Conservation (phyloP, 768 basidiomycete genomes). For the Leccinellum rugosiceps region DNA sequence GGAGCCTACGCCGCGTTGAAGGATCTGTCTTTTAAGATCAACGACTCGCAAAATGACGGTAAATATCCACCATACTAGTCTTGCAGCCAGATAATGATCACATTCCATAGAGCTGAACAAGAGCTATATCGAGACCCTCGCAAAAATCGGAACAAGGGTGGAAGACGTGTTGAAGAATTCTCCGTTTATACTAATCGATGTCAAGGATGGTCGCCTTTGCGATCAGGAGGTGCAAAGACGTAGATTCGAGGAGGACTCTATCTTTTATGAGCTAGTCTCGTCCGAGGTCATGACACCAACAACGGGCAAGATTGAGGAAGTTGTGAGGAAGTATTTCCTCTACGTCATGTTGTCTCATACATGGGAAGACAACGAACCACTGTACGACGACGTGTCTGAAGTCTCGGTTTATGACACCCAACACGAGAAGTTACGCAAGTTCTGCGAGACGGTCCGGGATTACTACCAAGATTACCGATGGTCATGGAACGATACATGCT, state of each 20-base stretch:
- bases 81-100: neutral
- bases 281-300: neutral
- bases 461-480: constrained; percentile 2
- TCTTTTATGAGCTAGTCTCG: constrained; percentile 4
- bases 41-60: neutral
- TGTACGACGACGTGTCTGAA: constrained; percentile 2
- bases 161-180: neutral
- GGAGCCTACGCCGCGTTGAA: neutral
- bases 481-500: constrained; percentile 13
- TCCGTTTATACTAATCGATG: constrained; percentile 11
- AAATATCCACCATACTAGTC: neutral
- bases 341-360: constrained; percentile 21
- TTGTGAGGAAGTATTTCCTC: constrained; percentile 2
- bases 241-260: constrained; percentile 2
- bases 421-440: constrained; percentile 9
- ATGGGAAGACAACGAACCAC: constrained; percentile 12
- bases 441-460: constrained; percentile 6
- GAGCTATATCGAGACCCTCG: neutral
- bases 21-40: neutral
- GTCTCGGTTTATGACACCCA: neutral
- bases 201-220: constrained; percentile 3
- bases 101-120: neutral
- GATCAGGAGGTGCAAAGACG: neutral
- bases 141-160: neutral
- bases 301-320: neutral